Conservation (phyloP, 176 grass and related monocot species). For the Poa annua region DNA sequence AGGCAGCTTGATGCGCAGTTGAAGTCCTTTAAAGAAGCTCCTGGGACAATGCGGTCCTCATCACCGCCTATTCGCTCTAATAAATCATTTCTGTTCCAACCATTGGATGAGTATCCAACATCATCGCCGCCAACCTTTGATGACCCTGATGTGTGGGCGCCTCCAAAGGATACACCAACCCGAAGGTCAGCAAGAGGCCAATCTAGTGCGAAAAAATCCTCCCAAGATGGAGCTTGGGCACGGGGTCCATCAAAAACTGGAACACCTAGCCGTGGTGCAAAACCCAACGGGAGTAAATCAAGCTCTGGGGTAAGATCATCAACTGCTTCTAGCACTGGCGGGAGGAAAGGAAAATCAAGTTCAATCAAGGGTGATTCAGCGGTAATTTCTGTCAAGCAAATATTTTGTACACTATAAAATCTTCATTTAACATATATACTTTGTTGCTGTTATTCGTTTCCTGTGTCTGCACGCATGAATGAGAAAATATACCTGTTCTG, state of each 20-base stretch:
- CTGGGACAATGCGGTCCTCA: slow-evolving; percentile 65
- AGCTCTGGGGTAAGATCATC: slow-evolving; percentile 54
- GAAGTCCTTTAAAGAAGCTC: slow-evolving; percentile 75
- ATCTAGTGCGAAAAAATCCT: slow-evolving; percentile 64
- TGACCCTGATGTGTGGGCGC: slow-evolving; percentile 89
- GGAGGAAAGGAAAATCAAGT: slow-evolving; percentile 82
- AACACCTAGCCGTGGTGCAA: slow-evolving; percentile 63
- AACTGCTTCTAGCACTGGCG: slow-evolving; percentile 48
- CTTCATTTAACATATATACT: slow-evolving; percentile 14
- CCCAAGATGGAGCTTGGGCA: slow-evolving; percentile 81
- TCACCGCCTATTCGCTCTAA: slow-evolving; percentile 88
- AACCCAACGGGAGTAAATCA: slow-evolving; percentile 64
- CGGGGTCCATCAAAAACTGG: slow-evolving; percentile 72
- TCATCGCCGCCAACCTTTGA: slow-evolving; percentile 72
- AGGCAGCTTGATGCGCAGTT: slow-evolving; percentile 83
- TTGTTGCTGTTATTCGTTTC: slow-evolving; percentile 8
- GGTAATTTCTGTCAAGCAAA: slow-evolving; percentile 54
- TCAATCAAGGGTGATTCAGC: slow-evolving; percentile 66
- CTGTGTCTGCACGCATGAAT: background rate
- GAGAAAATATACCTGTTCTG: slow-evolving; percentile 9
- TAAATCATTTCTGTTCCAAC: slow-evolving; percentile 92
- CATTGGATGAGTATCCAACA: slow-evolving; percentile 85
- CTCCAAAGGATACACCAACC: slow-evolving; percentile 67
- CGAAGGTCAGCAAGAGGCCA: slow-evolving; percentile 65
- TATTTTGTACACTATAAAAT: slow-evolving; percentile 7